Evolutionary conservation across 805 yeast species (phyloP).

Genomic region (Blastobotrys robertii): DNA sequence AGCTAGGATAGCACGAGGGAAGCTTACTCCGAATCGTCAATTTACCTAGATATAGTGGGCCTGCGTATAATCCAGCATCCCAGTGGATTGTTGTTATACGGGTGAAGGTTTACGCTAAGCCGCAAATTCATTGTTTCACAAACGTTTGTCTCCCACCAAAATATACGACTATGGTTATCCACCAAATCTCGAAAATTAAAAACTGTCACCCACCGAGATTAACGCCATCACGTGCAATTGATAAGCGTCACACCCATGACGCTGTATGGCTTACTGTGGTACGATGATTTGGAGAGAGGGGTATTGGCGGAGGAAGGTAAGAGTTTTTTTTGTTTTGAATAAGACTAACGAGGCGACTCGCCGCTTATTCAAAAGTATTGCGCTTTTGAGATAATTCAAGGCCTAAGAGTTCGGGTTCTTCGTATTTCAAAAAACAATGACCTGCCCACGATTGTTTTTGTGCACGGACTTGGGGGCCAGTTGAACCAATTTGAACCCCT

Average conservation of each 20-base stretch:
- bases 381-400: background rate
- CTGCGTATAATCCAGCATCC: too few relatives aligned
- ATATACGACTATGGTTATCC: too few relatives aligned
- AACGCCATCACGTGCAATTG: too few relatives aligned
- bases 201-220: too few relatives aligned
- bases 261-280: background rate
- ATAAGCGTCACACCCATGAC: too few relatives aligned
- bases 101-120: too few relatives aligned
- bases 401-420: constrained; percentile 11
- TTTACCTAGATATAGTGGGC: too few relatives aligned
- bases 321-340: background rate
- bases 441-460: constrained; percentile 52
- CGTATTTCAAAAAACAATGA: constrained; percentile 22
- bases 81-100: too few relatives aligned
- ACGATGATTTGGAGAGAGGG: background rate
- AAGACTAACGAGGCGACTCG: constrained; percentile 11
- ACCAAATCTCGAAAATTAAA: background rate
- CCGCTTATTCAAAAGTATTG: constrained; percentile 14
- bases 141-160: too few relatives aligned
- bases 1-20: background rate
- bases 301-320: background rate
- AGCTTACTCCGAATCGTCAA: too few relatives aligned
- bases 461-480: constrained; percentile 91
- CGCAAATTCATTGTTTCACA: too few relatives aligned
- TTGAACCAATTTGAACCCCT: constrained; percentile 75